Percentiles rank a stretch among this genome's conserved stretches.
Conservation (phyloP, 495 filamentous ascomycete genomes). For the Acidomyces sp. region DNA sequence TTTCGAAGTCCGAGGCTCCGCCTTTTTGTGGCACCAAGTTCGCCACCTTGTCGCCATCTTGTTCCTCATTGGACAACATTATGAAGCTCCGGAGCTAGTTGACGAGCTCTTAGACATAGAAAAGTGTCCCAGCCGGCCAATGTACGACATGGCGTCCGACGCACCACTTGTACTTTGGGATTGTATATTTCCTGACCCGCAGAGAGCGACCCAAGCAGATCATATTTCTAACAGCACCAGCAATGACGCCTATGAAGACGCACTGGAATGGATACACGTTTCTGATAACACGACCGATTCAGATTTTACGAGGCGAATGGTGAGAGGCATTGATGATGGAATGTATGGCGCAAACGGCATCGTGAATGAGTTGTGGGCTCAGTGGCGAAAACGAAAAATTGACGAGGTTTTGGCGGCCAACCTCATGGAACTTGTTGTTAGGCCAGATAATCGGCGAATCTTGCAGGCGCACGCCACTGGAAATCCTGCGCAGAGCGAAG, state of each 20-base stretch:
- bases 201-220: neutral
- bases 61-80: constrained; percentile 81
- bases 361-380: constrained; percentile 60
- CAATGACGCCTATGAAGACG: constrained; percentile 40
- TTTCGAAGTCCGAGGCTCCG: constrained; percentile 76
- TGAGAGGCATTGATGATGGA: constrained; percentile 28
- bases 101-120: constrained; percentile 56
- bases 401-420: constrained; percentile 67
- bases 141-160: constrained; percentile 81
- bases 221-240: constrained; percentile 8
- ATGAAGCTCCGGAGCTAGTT: constrained; percentile 63
- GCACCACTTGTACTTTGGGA: constrained; percentile 88
- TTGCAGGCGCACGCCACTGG: neutral
- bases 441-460: neutral
- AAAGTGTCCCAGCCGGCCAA: constrained; percentile 57
- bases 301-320: constrained; percentile 22
- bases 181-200: constrained; percentile 59
- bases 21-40: constrained; percentile 97
- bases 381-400: constrained; percentile 74
- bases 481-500: neutral
- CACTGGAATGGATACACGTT: constrained; percentile 67
- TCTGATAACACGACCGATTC: constrained; percentile 40
- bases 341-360: constrained; percentile 56
- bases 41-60: constrained; percentile 77
- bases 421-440: constrained; percentile 49